phyloP scores from a whole-genome alignment of 208 protist genomes.

The Leishmania gerbilli region DNA sequence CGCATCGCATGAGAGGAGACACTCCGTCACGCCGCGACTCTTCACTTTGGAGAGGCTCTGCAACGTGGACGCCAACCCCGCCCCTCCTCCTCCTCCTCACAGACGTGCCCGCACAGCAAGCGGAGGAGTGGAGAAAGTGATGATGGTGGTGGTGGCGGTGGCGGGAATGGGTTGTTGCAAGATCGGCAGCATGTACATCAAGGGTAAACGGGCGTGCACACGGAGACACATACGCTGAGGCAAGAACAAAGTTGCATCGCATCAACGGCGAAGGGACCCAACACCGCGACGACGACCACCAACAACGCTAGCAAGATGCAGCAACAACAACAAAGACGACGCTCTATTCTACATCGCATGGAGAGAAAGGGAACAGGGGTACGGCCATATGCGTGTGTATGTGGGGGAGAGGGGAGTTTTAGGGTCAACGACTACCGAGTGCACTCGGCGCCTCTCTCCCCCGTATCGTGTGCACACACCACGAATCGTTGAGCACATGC shows the following conservation, averaged over 20 bases:
- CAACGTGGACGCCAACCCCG: background rate
- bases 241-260: background rate
- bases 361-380: background rate
- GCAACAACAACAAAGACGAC: background rate
- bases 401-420: background rate
- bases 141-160: background rate
- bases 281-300: background rate
- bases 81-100: background rate
- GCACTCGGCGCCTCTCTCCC: background rate
- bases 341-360: constrained; percentile 5
- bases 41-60: background rate
- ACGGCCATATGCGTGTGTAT: background rate
- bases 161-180: background rate
- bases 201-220: background rate
- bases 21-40: background rate
- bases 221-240: background rate
- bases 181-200: background rate
- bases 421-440: background rate
- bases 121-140: background rate
- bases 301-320: too few relatives aligned
- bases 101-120: background rate
- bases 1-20: background rate
- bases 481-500: background rate
- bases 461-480: background rate
- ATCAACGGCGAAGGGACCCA: background rate